Conservation (phyloP, 2,329 filamentous ascomycete genomes). For the Fusarium multiceps region DNA sequence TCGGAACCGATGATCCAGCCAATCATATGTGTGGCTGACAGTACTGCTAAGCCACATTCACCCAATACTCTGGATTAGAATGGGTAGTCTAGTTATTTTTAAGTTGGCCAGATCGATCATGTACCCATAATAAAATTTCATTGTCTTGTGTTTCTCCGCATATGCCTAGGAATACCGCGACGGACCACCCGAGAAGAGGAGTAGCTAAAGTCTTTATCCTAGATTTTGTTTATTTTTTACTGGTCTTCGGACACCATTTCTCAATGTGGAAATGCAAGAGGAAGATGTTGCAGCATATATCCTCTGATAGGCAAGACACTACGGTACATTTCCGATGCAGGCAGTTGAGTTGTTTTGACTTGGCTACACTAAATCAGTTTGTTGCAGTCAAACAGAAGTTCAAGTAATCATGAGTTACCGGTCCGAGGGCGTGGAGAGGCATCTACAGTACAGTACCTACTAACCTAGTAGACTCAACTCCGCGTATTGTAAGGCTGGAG, state of each 20-base stretch:
- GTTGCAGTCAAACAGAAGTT: background rate
- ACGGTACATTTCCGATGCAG: background rate
- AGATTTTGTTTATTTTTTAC: background rate
- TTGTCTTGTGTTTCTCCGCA: constrained; percentile 23
- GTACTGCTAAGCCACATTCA: constrained; percentile 33
- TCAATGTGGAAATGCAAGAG: constrained; percentile 3
- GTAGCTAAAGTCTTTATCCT: background rate
- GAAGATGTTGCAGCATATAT: background rate
- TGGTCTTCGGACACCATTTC: constrained; percentile 11
- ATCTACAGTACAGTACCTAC: background rate
- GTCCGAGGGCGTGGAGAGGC: background rate
- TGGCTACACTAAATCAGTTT: background rate
- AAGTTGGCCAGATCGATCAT: constrained; percentile 37
- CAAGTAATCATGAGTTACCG: background rate
- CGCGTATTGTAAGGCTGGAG: constrained; percentile 29
- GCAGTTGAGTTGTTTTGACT: background rate
- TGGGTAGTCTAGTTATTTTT: background rate
- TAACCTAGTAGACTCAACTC: background rate
- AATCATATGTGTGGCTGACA: constrained; percentile 33
- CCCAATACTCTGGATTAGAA: background rate
- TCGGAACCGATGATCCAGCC: constrained; percentile 24
- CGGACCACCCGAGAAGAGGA: constrained; percentile 20
- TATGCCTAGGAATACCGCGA: constrained; percentile 2
- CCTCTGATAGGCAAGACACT: background rate
- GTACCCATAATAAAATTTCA: constrained; percentile 21